Conservation (phyloP, 345 rosid species). For the Litchi chinensis region DNA sequence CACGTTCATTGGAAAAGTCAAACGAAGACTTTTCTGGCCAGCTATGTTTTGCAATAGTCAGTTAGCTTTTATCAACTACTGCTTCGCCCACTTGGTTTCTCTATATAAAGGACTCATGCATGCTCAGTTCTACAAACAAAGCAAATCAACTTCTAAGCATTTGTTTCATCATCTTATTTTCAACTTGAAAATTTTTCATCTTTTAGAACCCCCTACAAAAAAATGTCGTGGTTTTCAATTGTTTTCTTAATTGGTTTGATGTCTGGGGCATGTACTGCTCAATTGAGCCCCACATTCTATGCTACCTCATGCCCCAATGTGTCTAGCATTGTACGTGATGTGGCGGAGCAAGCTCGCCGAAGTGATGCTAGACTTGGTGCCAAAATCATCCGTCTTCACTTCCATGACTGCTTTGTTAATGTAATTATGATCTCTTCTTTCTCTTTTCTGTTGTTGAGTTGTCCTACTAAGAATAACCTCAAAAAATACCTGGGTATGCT, state of each 20-base stretch:
- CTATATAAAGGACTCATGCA: neutral
- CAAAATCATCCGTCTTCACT: conserved; percentile 34
- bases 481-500: too few relatives aligned
- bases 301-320: conserved; percentile 28
- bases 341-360: conserved; percentile 11
- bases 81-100: neutral
- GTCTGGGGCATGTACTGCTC: conserved; percentile 24
- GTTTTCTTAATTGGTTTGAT: conserved; percentile 3
- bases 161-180: too few relatives aligned
- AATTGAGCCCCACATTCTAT: conserved; percentile 30
- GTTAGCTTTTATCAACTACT: too few relatives aligned
- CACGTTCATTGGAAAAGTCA: neutral
- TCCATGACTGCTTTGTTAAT: conserved; percentile 44
- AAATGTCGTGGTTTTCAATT: conserved; percentile 12
- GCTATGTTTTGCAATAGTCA: neutral
- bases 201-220: neutral
- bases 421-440: conserved; percentile 10
- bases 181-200: too few relatives aligned
- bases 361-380: conserved; percentile 25
- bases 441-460: too few relatives aligned
- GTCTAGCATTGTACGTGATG: conserved; percentile 15
- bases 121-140: neutral
- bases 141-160: neutral
- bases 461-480: too few relatives aligned
- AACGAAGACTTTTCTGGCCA: neutral